Base-by-base conservation (phyloP, 306 rosid genomes). In the Aeschynomene evenia region DNA sequence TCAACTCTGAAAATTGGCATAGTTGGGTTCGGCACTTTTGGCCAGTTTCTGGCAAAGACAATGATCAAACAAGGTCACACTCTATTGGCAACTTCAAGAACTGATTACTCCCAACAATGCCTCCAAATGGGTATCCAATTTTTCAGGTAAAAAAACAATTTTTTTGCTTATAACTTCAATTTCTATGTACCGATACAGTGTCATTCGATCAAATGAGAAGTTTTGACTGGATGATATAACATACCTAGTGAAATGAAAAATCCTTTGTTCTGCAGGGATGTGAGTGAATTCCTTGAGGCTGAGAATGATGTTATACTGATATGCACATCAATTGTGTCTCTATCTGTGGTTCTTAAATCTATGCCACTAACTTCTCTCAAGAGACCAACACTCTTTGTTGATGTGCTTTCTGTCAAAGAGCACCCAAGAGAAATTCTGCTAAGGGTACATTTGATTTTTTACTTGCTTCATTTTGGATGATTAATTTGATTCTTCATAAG, bases 391-490 rank as follows among this genome's bases (percentile, higher is more conserved):
- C 86, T 87, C 31, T 79, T 87, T n/a, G 93, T 63, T 1, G 93
- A 87, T 59, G 93, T 85, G 7, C 86, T 85, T 40, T 87, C 93
- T 0, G 93, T 87, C 13, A 87, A 87, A 74, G 89, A 87, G 70
- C 81, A 69, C 63, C 93, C 93, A 3, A 80, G 74, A 76, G 51
- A 79, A 4, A 57, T 77, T 46, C 74, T 87, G n/a, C 48, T 85
- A 37, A 74, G 43, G 54, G 90, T 87, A 74, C 53, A 13, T n/a
- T 33, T 4, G 0, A 43, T 1, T 19, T 12, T 36, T 23, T 7
- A n/a, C 24, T 37, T 34, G 23, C 15, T 67, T 51, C 37, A 9
- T 67, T n/a, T 60, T 45, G 5, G 16, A 34, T 49, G 20, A 6
- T 28, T 15, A 50, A 12, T 46, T n/a, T 31, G 0, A 15, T 59